phyloP scores from a whole-genome alignment of 176 grass and related monocot genomes.

The Avena sativa region DNA sequence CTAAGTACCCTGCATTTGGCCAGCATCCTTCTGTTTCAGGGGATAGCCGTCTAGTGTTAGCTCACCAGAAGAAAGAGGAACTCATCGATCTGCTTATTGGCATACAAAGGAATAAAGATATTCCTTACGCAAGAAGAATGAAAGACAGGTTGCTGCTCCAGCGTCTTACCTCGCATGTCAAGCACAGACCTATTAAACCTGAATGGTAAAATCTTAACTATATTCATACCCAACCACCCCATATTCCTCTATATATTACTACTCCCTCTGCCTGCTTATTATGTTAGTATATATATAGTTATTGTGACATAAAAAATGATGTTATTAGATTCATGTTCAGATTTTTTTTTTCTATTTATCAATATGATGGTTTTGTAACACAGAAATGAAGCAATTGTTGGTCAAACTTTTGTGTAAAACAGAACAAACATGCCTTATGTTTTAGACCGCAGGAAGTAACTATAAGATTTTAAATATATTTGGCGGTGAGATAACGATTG shows the following conservation, averaged over 20 bases:
- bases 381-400: neutral
- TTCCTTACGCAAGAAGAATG: neutral
- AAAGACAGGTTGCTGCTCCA: neutral
- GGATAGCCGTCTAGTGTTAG: neutral
- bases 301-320: neutral
- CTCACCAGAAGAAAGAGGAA: neutral
- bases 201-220: neutral
- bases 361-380: neutral
- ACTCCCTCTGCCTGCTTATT: neutral
- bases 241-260: neutral
- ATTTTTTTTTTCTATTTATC: neutral
- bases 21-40: neutral
- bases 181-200: neutral
- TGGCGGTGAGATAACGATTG: neutral
- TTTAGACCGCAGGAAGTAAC: neutral
- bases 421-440: neutral
- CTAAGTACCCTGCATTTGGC: neutral
- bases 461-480: neutral
- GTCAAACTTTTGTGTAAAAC: neutral
- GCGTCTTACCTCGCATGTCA: neutral
- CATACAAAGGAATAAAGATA: neutral
- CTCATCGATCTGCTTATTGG: neutral
- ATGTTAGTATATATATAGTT: neutral
- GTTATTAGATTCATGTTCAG: neutral
- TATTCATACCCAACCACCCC: neutral